A percentile compares a stretch with the other conserved stretches of the same genome.
These are phyloP conservation scores for Sonneratia caseolaris DNA, from an alignment of 345 rosid species.

Conservation along the genomic window DNA sequence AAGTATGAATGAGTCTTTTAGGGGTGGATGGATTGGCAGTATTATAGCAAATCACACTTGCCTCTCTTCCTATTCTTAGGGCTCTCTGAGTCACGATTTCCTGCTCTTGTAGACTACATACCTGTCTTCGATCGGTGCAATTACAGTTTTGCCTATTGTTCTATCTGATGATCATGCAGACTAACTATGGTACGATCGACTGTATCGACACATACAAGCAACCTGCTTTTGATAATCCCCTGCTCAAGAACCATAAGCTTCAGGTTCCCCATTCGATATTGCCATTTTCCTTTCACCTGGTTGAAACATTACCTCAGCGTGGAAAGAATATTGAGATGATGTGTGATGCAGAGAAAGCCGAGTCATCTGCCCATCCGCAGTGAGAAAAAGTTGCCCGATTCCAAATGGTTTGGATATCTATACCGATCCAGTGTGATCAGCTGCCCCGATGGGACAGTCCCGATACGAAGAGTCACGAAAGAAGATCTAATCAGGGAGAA, in stretches of 20 bases:
- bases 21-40: too few relatives aligned
- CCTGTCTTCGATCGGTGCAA: too few relatives aligned
- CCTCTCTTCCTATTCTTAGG: too few relatives aligned
- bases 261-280: not conserved
- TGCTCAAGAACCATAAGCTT: not conserved
- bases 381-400: not conserved
- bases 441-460: conserved; percentile 9
- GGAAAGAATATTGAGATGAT: not conserved
- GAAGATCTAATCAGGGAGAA: conserved; percentile 3
- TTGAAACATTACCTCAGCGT: not conserved
- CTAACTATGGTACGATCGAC: not conserved
- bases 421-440: not conserved
- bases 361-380: not conserved
- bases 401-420: too few relatives aligned
- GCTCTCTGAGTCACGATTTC: too few relatives aligned
- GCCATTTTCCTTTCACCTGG: too few relatives aligned
- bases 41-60: too few relatives aligned
- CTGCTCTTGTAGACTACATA: too few relatives aligned
- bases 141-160: too few relatives aligned
- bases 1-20: too few relatives aligned
- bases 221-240: not conserved
- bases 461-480: conserved; percentile 3
- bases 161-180: too few relatives aligned
- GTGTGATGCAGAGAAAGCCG: not conserved
- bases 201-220: conserved; percentile 1